phyloP scores from a whole-genome alignment of 2,329 filamentous ascomycete species.

The Cordyceps tenuipes region DNA sequence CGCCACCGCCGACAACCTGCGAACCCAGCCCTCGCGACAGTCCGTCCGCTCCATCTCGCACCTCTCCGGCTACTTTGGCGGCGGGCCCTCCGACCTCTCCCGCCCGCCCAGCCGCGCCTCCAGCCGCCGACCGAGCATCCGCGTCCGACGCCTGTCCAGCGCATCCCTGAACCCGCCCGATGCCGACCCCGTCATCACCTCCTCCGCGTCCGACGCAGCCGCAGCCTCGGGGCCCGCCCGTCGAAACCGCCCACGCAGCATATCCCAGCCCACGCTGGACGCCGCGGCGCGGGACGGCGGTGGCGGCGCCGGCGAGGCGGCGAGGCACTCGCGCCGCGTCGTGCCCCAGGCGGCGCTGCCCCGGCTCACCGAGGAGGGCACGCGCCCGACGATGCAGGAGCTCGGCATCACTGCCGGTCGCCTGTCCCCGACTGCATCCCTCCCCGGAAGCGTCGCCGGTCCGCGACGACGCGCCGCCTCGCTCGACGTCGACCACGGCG shows the following conservation, averaged over 20 bases:
- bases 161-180: neutral
- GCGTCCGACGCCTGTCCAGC: constrained; percentile 10
- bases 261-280: constrained; percentile 27
- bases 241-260: constrained; percentile 28
- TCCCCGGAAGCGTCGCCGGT: constrained; percentile 17
- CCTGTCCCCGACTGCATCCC: constrained; percentile 20
- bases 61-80: neutral
- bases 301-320: constrained; percentile 3
- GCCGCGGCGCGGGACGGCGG: constrained; percentile 15
- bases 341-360: constrained; percentile 29
- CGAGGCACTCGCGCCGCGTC: constrained; percentile 23
- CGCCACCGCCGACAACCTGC: neutral
- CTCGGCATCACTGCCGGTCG: constrained; percentile 19
- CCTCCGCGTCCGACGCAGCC: neutral
- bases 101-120: constrained; percentile 7
- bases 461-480: neutral
- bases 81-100: neutral
- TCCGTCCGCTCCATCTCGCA: constrained; percentile 2
- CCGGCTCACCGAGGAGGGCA: constrained; percentile 32
- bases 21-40: constrained; percentile 2
- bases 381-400: constrained; percentile 27
- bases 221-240: neutral
- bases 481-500: neutral
- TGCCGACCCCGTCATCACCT: neutral
- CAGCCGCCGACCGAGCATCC: constrained; percentile 11